A percentile compares a stretch with the other conserved stretches of the same genome.
Evolutionary conservation across 257 asterid genomes (phyloP).

Genomic region (Solanum chaucha): DNA sequence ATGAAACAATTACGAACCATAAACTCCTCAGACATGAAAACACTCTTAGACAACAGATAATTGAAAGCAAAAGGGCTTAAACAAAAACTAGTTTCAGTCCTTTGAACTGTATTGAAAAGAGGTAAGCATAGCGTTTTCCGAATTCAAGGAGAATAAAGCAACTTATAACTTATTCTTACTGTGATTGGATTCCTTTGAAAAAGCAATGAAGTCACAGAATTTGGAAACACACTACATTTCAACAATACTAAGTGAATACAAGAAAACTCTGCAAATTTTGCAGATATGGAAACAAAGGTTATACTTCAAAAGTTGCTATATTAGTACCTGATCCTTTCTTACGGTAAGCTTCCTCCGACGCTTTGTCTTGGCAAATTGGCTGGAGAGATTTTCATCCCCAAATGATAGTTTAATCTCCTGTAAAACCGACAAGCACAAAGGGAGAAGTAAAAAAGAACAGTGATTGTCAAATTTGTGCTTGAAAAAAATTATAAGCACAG

Average conservation of each 20-base stretch:
- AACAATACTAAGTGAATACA: background rate
- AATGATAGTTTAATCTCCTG: background rate
- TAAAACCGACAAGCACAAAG: background rate
- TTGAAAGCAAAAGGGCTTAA: background rate
- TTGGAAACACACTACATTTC: background rate
- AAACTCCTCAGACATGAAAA: background rate
- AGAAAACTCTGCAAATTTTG: background rate
- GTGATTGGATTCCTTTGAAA: background rate
- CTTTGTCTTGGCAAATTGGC: constrained; percentile 6
- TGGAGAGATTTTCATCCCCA: background rate
- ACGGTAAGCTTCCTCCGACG: background rate
- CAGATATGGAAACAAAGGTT: background rate
- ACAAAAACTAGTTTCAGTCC: background rate
- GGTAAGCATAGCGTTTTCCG: background rate
- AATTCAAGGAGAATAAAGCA: background rate
- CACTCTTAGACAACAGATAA: background rate
- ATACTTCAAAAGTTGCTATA: background rate
- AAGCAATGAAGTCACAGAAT: background rate
- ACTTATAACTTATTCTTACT: background rate
- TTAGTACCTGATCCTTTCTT: constrained; percentile 31
- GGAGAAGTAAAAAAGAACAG: background rate
- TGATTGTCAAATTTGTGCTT: background rate
- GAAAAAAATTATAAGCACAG: background rate
- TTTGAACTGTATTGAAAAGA: background rate
- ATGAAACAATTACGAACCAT: background rate